phyloP scores from a whole-genome alignment of 2,329 filamentous ascomycete species.

The Kalmusia sp. region DNA sequence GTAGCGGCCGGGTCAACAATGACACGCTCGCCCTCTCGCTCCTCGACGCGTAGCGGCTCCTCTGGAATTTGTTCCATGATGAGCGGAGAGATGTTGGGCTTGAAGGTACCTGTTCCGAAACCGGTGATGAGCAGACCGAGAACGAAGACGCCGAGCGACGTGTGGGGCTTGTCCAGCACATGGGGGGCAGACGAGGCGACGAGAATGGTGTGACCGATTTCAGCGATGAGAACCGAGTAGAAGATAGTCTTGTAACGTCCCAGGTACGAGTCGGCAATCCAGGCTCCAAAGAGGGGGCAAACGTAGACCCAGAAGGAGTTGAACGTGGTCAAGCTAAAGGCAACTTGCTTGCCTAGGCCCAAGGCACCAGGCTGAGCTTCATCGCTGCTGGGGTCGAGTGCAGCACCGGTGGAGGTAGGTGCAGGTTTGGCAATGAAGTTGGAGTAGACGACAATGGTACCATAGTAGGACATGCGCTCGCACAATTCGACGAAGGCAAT shows the following conservation, averaged over 20 bases:
- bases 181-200: conserved; percentile 58
- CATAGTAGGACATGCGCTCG: conserved; percentile 77
- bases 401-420: conserved; percentile 3
- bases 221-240: conserved; percentile 41
- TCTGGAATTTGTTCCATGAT: conserved; percentile 71
- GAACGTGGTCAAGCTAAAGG: conserved; percentile 7
- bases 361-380: conserved; percentile 25
- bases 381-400: neutral
- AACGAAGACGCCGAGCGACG: conserved; percentile 55
- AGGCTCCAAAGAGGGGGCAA: conserved; percentile 53
- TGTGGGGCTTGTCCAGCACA: conserved; percentile 35
- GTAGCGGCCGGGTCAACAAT: conserved; percentile 72
- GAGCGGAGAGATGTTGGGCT: conserved; percentile 58
- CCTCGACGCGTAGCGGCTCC: conserved; percentile 55
- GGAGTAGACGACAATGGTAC: conserved; percentile 67
- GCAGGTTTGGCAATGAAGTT: conserved; percentile 17
- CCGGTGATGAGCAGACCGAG: conserved; percentile 52
- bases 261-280: conserved; percentile 59
- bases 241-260: conserved; percentile 64
- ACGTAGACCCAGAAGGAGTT: conserved; percentile 33
- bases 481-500: conserved; percentile 73
- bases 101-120: conserved; percentile 48
- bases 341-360: conserved; percentile 20
- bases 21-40: conserved; percentile 65
- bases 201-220: conserved; percentile 59